Evolutionary conservation across 73 alveolate species (phyloP), one percentile per base, ranked within the genome.

Genomic region (Effrenium voratum): DNA sequence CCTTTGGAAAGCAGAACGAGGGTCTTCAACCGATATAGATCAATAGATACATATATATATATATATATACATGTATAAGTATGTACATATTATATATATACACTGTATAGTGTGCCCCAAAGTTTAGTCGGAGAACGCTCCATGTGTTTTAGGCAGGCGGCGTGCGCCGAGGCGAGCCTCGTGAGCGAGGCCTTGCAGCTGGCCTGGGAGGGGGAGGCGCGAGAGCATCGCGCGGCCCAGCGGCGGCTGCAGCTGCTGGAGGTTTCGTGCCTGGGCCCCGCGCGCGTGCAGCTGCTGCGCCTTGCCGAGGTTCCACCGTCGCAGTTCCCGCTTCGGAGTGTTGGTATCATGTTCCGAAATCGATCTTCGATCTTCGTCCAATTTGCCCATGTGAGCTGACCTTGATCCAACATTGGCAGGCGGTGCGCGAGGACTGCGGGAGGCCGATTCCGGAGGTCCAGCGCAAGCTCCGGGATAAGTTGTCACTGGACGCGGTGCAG

Each of bases 161-260:
- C n/a, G n/a, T n/a, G n/a, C n/a, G n/a, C n/a, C 73, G 47, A 80
- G 47, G 91, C 91, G 36, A 80, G 72, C 12, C 46, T 80, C 72
- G 72, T 88, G 38, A 88, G 86, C n/a, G 95, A 88, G 45, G 95
- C 95, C n/a, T 32, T 88, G 73, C 95, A 66, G 55, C 84, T 88
- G 45, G 95, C 95, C 13, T 88, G 95, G 95, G 95, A 88, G 41
- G 95, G 95, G 8, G 95, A 88, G 73, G 85, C 95, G 1, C 57
- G 81, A 19, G 95, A 47, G 22, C 95, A 88, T 73, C 95, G 95
- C 0, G 47, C 60, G 44, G 84, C 95, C 15, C 95, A 88, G 85
- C 95, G 32, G 73, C 68, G 28, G 72, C 52, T 88, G 73, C 95
- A 88, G 32, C 40, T 10, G 75, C 30, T 5, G 75, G 45, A 80